Conservation (phyloP, 257 asterid genomes). For the Penstemon barbatus region DNA sequence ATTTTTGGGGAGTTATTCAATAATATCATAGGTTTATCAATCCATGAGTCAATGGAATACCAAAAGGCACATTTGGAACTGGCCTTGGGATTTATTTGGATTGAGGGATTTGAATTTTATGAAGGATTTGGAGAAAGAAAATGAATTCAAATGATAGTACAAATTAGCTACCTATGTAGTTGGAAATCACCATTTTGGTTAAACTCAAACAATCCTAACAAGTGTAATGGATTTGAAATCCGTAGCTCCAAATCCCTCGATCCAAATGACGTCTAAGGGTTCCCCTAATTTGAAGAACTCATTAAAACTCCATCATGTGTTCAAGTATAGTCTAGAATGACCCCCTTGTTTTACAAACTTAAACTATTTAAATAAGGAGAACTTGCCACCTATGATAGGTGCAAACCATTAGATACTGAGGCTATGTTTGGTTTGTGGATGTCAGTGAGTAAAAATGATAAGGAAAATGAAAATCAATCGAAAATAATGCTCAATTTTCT, state of each 20-base stretch:
- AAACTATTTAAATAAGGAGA: not conserved
- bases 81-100: not conserved
- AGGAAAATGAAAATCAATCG: too few species aligned
- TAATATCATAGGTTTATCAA: not conserved
- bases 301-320: not conserved
- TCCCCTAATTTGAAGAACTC: not conserved
- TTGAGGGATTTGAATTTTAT: too few species aligned
- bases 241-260: not conserved
- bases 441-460: too few species aligned
- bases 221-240: too few species aligned
- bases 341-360: not conserved
- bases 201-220: too few species aligned
- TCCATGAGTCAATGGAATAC: not conserved
- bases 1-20: not conserved
- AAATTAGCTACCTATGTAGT: too few species aligned
- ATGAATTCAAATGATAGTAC: too few species aligned
- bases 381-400: not conserved
- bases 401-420: not conserved
- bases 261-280: not conserved
- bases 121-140: too few species aligned
- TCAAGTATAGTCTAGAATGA: not conserved
- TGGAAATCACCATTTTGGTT: too few species aligned
- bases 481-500: too few species aligned
- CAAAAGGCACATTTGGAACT: slow-evolving; percentile 6
- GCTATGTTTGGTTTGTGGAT: too few species aligned